These are phyloP conservation scores for Meyerozyma carpophila DNA, from an alignment of 1,139 yeast species.

Conservation along the genomic window DNA sequence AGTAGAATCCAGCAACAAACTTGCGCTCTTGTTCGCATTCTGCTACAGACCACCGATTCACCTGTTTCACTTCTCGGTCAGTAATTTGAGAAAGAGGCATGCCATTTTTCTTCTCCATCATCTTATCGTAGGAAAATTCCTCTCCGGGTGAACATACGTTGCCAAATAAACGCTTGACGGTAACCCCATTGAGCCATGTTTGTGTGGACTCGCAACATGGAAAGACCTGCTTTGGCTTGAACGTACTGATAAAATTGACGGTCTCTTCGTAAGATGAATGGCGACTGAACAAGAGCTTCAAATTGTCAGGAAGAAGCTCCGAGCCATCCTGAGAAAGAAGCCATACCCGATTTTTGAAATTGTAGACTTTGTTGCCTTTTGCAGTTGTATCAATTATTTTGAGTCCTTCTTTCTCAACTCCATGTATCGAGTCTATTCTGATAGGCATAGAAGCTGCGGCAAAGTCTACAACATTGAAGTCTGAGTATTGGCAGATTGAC, in stretches of 20 bases:
- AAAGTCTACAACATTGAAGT: slow-evolving; percentile 34
- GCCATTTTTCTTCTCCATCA: slow-evolving; percentile 18
- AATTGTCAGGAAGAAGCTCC: slow-evolving; percentile 33
- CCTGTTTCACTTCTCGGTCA: slow-evolving; percentile 17
- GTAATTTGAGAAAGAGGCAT: slow-evolving; percentile 10
- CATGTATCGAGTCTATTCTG: slow-evolving; percentile 11
- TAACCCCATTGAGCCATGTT: slow-evolving; percentile 38
- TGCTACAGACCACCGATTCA: slow-evolving; percentile 31
- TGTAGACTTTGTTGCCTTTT: slow-evolving; percentile 20
- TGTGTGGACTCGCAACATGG: slow-evolving; percentile 35
- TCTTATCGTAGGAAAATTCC: slow-evolving; percentile 26
- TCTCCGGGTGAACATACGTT: slow-evolving; percentile 20
- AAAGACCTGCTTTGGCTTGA: slow-evolving; percentile 41
- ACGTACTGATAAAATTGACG: slow-evolving; percentile 28
- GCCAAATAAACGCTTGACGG: slow-evolving; percentile 42
- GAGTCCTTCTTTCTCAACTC: slow-evolving; percentile 12
- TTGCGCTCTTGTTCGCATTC: slow-evolving; percentile 25
- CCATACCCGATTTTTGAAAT: slow-evolving; percentile 23
- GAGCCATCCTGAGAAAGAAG: slow-evolving; percentile 19
- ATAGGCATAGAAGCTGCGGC: slow-evolving; percentile 25
- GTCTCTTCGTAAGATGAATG: slow-evolving; percentile 52
- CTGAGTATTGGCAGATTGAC: slow-evolving; percentile 33
- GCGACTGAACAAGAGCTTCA: slow-evolving; percentile 44
- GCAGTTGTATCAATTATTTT: slow-evolving; percentile 13
- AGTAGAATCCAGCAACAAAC: slow-evolving; percentile 3